Conservation (phyloP, 371 early-diverging fungal genomes). For the Entomophthora muscae region DNA sequence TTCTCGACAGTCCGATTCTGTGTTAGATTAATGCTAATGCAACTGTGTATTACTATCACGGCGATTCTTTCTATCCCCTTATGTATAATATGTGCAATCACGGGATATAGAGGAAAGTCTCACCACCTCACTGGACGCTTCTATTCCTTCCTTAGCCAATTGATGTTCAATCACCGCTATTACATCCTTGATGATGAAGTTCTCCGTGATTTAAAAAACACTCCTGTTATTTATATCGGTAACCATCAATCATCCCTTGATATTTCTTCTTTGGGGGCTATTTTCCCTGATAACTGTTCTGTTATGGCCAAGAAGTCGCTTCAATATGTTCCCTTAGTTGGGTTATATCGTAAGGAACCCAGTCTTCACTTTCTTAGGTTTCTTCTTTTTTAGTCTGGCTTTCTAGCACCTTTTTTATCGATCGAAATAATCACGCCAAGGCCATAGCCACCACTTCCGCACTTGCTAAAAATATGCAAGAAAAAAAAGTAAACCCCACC, state of each 20-base stretch:
- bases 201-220: no score
- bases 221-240: conserved; percentile 52
- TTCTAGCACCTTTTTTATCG: conserved; percentile 67
- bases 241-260: conserved; percentile 86
- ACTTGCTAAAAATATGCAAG: conserved; percentile 55
- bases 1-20: no score
- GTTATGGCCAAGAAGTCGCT: conserved; percentile 69
- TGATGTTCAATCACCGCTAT: no score
- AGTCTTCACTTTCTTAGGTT: conserved; percentile 1
- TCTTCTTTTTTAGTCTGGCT: conserved; percentile 32
- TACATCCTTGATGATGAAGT: no score
- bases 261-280: conserved; percentile 43
- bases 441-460: conserved; percentile 60
- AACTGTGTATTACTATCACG: no score
- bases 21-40: no score
- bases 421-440: conserved; percentile 61
- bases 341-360: conserved; percentile 59
- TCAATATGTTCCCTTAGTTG: conserved; percentile 65
- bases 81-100: no score
- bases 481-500: conserved; percentile 36
- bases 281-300: conserved; percentile 51
- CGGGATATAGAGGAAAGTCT: no score
- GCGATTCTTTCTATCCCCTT: no score
- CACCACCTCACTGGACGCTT: no score
- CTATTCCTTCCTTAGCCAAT: no score